Percentiles rank a stretch among this genome's conserved stretches.
Conservation (phyloP, 1,284 basidiomycete species). For the Takashimella koratensis region DNA sequence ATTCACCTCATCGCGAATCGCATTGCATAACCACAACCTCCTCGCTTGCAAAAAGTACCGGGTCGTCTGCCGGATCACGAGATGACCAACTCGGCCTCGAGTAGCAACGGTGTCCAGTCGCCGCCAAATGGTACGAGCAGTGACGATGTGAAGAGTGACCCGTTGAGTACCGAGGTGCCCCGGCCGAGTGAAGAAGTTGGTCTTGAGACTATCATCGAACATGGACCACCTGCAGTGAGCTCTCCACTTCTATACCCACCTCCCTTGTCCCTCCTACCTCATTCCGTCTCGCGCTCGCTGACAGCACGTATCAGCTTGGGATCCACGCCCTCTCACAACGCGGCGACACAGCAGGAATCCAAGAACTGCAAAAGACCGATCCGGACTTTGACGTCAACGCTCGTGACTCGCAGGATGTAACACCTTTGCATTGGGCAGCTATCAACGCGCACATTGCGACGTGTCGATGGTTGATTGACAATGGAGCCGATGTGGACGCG, state of each 20-base stretch:
- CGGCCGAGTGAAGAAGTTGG: slow-evolving; percentile 29
- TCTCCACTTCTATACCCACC: too few species aligned
- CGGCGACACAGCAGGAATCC: slow-evolving; percentile 70
- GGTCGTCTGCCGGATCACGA: too few species aligned
- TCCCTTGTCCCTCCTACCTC: too few species aligned
- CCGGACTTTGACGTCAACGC: slow-evolving; percentile 71
- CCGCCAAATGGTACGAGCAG: background rate
- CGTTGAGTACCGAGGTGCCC: slow-evolving; percentile 8
- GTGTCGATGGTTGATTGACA: slow-evolving; percentile 68
- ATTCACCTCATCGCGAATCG: too few species aligned
- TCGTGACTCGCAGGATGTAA: slow-evolving; percentile 85
- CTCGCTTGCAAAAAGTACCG: too few species aligned
- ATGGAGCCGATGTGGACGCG: slow-evolving; percentile 93
- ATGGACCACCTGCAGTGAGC: slow-evolving; percentile 20
- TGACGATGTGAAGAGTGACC: slow-evolving; percentile 7
- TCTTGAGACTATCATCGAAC: slow-evolving; percentile 31
- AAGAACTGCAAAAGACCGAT: slow-evolving; percentile 59
- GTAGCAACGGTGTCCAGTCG: background rate
- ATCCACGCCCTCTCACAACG: slow-evolving; percentile 85
- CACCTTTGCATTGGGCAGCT: slow-evolving; percentile 94
- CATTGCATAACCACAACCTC: too few species aligned
- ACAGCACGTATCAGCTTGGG: slow-evolving; percentile 47
- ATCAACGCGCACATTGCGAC: slow-evolving; percentile 49
- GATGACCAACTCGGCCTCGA: too few species aligned
- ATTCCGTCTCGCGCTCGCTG: background rate